Evolutionary conservation across 352 stramenopile species (phyloP).

Genomic region (Aphanomyces stellatus): DNA sequence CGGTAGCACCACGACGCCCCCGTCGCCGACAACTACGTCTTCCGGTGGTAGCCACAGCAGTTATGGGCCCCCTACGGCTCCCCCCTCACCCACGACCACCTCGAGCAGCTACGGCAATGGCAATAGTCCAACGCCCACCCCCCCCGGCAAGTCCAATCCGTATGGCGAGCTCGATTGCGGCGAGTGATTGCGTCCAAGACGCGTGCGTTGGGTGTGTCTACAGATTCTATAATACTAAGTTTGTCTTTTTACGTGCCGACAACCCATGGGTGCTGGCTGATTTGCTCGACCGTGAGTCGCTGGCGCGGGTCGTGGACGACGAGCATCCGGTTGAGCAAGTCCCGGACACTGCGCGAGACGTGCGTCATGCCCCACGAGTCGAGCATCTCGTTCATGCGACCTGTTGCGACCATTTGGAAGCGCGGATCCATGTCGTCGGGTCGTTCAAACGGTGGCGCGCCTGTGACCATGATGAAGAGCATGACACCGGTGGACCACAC

Average conservation of each 20-base stretch:
- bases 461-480: conserved; percentile 93
- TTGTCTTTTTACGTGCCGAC: no score
- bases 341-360: conserved; percentile 56
- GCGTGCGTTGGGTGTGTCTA: background rate
- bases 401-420: conserved; percentile 80
- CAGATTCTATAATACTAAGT: background rate
- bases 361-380: conserved; percentile 82
- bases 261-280: conserved; percentile 76
- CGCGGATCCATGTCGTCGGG: conserved; percentile 74
- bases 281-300: conserved; percentile 73
- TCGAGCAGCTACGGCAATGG: no score
- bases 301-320: conserved; percentile 68
- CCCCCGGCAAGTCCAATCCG: background rate
- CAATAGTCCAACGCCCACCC: no score
- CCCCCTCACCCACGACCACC: no score
- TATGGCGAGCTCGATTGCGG: background rate
- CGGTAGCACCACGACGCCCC: no score
- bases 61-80: no score
- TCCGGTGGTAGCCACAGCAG: no score
- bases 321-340: conserved; percentile 71
- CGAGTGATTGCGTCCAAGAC: background rate
- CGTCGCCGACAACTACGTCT: no score
- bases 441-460: conserved; percentile 85
- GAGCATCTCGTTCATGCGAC: conserved; percentile 75
- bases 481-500: conserved; percentile 92